Percentiles rank a stretch among this genome's conserved stretches.
These are phyloP conservation scores for Penicillium paneum DNA, from an alignment of 2,329 filamentous ascomycete genomes.

Conservation along the genomic window DNA sequence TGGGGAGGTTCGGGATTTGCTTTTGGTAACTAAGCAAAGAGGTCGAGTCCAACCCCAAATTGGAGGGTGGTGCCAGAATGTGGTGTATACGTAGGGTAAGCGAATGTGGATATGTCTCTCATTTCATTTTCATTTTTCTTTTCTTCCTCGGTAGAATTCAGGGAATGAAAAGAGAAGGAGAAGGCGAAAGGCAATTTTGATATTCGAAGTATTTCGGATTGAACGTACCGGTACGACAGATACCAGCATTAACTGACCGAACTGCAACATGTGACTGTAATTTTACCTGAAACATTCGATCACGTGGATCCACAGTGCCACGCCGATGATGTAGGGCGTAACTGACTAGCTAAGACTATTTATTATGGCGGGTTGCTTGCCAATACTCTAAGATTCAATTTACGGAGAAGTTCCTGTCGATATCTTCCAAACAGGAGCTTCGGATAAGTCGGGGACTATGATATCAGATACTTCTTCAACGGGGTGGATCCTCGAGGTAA, in stretches of 20 bases:
- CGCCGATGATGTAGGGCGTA: neutral
- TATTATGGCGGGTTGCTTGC: too few relatives aligned
- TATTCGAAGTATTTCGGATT: neutral
- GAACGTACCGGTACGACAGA: neutral
- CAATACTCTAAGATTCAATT: neutral
- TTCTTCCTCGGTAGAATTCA: neutral
- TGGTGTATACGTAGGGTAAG: neutral
- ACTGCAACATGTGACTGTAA: too few relatives aligned
- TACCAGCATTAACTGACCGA: neutral
- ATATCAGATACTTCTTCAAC: neutral
- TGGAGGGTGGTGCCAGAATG: conserved; percentile 14
- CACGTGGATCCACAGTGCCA: neutral
- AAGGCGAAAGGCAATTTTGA: neutral
- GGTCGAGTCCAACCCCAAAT: neutral
- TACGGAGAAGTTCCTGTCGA: neutral
- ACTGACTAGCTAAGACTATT: neutral
- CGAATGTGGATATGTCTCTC: neutral
- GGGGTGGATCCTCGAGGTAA: neutral
- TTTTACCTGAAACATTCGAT: neutral
- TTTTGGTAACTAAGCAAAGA: conserved; percentile 7
- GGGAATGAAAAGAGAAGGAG: neutral
- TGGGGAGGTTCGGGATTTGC: conserved; percentile 34
- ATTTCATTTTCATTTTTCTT: neutral
- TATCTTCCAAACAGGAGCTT: neutral
- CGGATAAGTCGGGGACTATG: neutral